Conservation (phyloP, 768 basidiomycete genomes). For the Rubroboletus pulcherrimus region DNA sequence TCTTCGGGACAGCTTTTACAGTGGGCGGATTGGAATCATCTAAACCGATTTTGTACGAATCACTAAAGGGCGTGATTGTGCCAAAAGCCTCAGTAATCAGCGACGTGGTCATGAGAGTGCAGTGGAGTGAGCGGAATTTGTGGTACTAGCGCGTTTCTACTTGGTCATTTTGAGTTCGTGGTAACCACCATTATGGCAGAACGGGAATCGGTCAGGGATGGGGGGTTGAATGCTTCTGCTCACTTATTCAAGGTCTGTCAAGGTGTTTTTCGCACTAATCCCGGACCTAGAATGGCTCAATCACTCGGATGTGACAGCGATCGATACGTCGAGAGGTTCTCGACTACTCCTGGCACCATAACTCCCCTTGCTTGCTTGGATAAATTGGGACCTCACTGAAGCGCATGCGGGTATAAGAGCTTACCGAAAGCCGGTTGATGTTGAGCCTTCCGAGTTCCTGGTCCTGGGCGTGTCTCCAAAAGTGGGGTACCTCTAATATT, state of each 20-base stretch:
- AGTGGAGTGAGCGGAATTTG: no score
- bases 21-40: not conserved
- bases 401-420: not conserved
- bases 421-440: not conserved
- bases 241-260: not conserved
- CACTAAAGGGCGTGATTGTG: not conserved
- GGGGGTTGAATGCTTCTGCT: not conserved
- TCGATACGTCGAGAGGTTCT: not conserved
- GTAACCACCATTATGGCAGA: not conserved
- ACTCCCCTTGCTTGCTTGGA: not conserved
- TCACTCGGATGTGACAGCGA: not conserved
- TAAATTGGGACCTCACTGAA: not conserved
- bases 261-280: not conserved
- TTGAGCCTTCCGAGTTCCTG: not conserved
- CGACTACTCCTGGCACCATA: not conserved
- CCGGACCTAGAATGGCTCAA: not conserved
- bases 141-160: no score
- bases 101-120: not conserved
- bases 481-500: no score
- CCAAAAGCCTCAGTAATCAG: not conserved
- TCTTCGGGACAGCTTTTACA: constrained; percentile 3
- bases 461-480: not conserved
- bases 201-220: not conserved
- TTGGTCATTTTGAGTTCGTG: not conserved
- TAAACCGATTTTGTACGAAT: not conserved